These are phyloP conservation scores for Aegilops sharonensis DNA, from an alignment of 176 grass and related monocot species.

Conservation along the genomic window DNA sequence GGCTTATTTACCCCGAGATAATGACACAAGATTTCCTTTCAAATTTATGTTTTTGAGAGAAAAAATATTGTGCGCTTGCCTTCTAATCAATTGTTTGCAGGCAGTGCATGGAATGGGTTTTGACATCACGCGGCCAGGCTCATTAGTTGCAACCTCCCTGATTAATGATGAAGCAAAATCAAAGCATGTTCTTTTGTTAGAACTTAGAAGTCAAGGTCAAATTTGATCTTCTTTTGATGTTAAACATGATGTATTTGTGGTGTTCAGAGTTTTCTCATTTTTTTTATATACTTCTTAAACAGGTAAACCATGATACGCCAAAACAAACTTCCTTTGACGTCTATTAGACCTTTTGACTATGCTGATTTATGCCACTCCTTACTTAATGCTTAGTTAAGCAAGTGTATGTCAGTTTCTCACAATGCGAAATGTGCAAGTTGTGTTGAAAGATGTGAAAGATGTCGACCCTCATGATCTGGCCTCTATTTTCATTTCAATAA, in stretches of 20 bases:
- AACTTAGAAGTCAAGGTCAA: conserved; percentile 81
- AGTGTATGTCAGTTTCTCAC: background rate
- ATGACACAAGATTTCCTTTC: background rate
- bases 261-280: conserved; percentile 36
- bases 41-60: background rate
- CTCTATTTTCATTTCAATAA: conserved; percentile 91
- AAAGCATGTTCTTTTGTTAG: conserved; percentile 75
- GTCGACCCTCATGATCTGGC: conserved; percentile 78
- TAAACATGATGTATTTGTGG: background rate
- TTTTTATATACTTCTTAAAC: conserved; percentile 34
- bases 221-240: conserved; percentile 5
- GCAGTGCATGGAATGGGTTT: conserved; percentile 93
- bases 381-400: conserved; percentile 21
- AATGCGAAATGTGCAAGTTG: conserved; percentile 54
- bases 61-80: too few species aligned
- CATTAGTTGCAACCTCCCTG: conserved; percentile 84
- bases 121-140: conserved; percentile 89
- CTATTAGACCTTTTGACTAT: conserved; percentile 95
- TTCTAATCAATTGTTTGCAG: conserved; percentile 30
- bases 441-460: conserved; percentile 91
- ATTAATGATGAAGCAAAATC: conserved; percentile 93
- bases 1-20: conserved; percentile 75
- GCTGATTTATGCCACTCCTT: conserved; percentile 57
- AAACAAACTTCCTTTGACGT: conserved; percentile 77
- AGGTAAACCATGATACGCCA: conserved; percentile 88